Percentiles rank a stretch among this genome's conserved stretches.
Evolutionary conservation across 1,139 yeast genomes (phyloP).

Genomic region (Zhuliangozyma parablackwelliae): DNA sequence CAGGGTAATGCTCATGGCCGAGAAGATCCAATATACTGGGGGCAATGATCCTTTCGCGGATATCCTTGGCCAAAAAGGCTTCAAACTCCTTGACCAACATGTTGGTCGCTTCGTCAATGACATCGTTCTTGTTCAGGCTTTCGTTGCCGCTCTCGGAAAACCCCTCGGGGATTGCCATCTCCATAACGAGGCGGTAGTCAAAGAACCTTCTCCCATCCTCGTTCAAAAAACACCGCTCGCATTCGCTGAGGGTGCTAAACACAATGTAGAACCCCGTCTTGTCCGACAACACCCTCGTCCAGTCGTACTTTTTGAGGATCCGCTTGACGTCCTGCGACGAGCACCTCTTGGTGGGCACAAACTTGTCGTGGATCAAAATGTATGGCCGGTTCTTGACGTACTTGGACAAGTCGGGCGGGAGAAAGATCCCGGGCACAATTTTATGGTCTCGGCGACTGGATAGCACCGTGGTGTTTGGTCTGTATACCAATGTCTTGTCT

Average conservation of each 20-base stretch:
- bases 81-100: constrained; percentile 62
- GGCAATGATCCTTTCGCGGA: constrained; percentile 70
- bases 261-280: constrained; percentile 65
- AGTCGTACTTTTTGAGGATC: constrained; percentile 50
- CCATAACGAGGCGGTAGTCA: constrained; percentile 54
- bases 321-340: constrained; percentile 53
- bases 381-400: constrained; percentile 54
- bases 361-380: constrained; percentile 50
- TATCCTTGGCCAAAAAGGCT: constrained; percentile 62
- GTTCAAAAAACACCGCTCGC: constrained; percentile 58
- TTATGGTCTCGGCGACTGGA: constrained; percentile 30
- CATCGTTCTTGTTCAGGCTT: constrained; percentile 17
- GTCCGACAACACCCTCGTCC: constrained; percentile 64
- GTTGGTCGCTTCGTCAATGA: constrained; percentile 55
- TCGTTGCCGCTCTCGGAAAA: constrained; percentile 12
- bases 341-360: constrained; percentile 48
- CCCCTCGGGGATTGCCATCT: constrained; percentile 43
- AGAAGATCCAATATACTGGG: constrained; percentile 64
- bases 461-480: constrained; percentile 33
- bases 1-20: constrained; percentile 57
- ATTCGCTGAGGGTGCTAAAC: constrained; percentile 60
- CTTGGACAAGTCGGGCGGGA: constrained; percentile 44
- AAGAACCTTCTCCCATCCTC: constrained; percentile 60
- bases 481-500: constrained; percentile 8
- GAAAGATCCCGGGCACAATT: constrained; percentile 28